Evolutionary conservation across 768 basidiomycete genomes (phyloP), one percentile per base, ranked within the genome.

Genomic region (Cubamyces lactineus): DNA sequence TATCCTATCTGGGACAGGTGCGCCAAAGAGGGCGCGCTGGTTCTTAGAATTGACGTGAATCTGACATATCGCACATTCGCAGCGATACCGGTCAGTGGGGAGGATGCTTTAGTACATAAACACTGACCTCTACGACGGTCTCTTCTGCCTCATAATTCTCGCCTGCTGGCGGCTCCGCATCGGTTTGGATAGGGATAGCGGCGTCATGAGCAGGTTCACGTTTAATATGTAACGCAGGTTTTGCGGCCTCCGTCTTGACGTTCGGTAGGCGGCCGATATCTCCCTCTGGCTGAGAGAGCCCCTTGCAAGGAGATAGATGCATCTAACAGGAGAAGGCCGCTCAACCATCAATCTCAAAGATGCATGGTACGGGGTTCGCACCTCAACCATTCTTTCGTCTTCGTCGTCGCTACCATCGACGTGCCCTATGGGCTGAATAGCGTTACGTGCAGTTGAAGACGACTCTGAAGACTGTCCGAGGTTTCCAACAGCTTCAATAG

Each of bases 21-120:
- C 9, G 2, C 57, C 57, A 30, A 59, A 59, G 1, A 59, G 16
- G 3, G 21, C 6, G 24, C 34, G 28, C 30, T 16, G 40, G 42
- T 59, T 59, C 28, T 8, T 59, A 5, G 57, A 59, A 24, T 30
- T 59, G 7, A 59, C 17, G 16, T 45, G 57, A 3, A 59, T 42
- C 57, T 59, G 16, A 11, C 15, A 21, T 4, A 16, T 26, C 15
- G 13, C 21, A 28, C 3, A 5, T 4, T 5, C 26, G 23, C 34
- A 11, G 9, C 5, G 9, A 34, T 34, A 9, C 11, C 34, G 5
- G 9, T 26, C 8, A 13, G 28, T 5, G 15, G 15, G 26, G 15
- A 28, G 46, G 12, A 23, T 13, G 5, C 2, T 23, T 15, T 2
- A 26, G 13, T 3, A 3, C 28, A 3, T 28, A 49, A 28, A 16